Conservation (phyloP, 2,329 filamentous ascomycete species). For the Ascochyta koolunga region DNA sequence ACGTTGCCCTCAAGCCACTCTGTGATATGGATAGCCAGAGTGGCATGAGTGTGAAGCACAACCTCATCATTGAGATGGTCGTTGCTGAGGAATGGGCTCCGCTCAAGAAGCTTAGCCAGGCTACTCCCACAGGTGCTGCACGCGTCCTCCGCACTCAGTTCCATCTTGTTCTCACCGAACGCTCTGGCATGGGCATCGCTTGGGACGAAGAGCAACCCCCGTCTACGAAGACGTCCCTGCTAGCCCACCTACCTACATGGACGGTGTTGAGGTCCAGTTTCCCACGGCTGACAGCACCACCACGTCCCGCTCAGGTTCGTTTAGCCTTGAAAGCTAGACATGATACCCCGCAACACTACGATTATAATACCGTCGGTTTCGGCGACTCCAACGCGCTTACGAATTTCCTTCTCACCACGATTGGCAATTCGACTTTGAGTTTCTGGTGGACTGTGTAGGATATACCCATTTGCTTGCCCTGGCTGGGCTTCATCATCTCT, state of each 20-base stretch:
- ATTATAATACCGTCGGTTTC: slow-evolving; percentile 4
- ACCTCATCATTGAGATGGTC: slow-evolving; percentile 89
- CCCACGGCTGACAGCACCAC: slow-evolving; percentile 48
- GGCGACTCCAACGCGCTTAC: slow-evolving; percentile 16
- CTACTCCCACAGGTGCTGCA: slow-evolving; percentile 87
- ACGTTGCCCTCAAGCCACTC: slow-evolving; percentile 67
- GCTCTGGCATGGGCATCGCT: slow-evolving; percentile 84
- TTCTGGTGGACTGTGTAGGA: slow-evolving; percentile 32
- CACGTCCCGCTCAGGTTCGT: slow-evolving; percentile 31
- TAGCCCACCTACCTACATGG: slow-evolving; percentile 70
- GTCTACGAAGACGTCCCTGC: slow-evolving; percentile 92
- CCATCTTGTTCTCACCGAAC: slow-evolving; percentile 79
- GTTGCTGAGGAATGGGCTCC: slow-evolving; percentile 86
- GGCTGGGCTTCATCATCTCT: not conserved
- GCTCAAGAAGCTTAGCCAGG: slow-evolving; percentile 71
- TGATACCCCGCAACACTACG: slow-evolving; percentile 6
- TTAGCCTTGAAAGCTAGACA: slow-evolving; percentile 26
- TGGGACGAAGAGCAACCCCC: slow-evolving; percentile 98
- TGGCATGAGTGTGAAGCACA: slow-evolving; percentile 81
- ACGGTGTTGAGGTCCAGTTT: slow-evolving; percentile 33
- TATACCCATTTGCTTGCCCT: slow-evolving; percentile 30
- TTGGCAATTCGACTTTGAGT: slow-evolving; percentile 22
- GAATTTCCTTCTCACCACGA: slow-evolving; percentile 29
- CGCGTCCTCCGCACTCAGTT: slow-evolving; percentile 94
- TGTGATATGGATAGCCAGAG: slow-evolving; percentile 79